Base-by-base conservation (phyloP, 768 basidiomycete species). In the Dioszegia aurantiaca region DNA sequence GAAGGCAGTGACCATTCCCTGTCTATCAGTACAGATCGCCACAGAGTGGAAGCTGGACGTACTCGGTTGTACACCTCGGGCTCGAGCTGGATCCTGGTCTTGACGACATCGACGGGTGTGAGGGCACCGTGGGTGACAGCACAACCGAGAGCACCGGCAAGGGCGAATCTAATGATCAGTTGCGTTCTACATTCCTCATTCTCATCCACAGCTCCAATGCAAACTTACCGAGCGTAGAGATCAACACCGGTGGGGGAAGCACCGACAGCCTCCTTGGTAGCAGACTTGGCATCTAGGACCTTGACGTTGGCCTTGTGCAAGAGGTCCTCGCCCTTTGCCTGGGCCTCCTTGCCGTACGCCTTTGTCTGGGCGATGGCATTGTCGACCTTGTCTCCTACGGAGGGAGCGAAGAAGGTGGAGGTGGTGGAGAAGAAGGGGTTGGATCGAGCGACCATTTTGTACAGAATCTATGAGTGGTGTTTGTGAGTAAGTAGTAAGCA, bases 21-120 rank as follows among this genome's bases (percentile, higher is more conserved):
- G 80, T 16, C 40, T 21, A 24, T 45, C 14, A 40, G 61, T 42
- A 60, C 42, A 28, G 41, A 14, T n/a, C n/a, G n/a, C n/a, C 28
- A 28, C 2, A 26, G 16, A 4, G 5, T 11, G 1, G n/a, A 19
- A 28, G 19, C 10, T 28, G 16, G 9, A 63, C 70, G 64, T 45
- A 76, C 74, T 63, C 65, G 68, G 75, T 76, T 76, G 75, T 76
- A 76, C 23, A 76, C 70, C 68, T 76, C 75, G 62, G 75, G 75
- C 77, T 89, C 88, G 28, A 99, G 82, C 75, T 99, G 95, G 87
- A 98, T 94, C 40, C 95, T 87, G 30, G 95, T 99, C 81, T 99
- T 97, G 74, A 97, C 90, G 73, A 94, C 91, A 89, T 94, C 90
- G 90, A 76, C 45, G 61, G 77, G 77, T 60, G 73, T 74, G 31